Evolutionary conservation across 768 basidiomycete species (phyloP).

Genomic region (Cyathus striatus): DNA sequence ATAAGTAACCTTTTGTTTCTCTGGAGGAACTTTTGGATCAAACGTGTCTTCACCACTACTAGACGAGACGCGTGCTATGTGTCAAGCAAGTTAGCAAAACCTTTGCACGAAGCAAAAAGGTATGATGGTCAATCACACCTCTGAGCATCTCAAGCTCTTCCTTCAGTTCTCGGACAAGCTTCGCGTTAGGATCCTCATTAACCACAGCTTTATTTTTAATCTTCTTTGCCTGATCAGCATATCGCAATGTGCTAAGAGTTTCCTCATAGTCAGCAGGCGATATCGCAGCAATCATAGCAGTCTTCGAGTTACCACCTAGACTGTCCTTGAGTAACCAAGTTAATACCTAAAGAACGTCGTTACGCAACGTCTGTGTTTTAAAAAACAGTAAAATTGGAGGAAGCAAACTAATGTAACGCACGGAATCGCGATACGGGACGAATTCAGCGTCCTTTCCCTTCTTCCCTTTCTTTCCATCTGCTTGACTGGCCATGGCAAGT

Average conservation of each 20-base stretch:
- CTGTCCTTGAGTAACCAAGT: constrained; percentile 99
- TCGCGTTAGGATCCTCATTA: constrained; percentile 99
- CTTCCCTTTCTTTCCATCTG: constrained; percentile 76
- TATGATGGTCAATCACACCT: constrained; percentile 43
- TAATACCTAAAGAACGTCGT: constrained; percentile 56
- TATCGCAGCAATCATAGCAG: constrained; percentile 99
- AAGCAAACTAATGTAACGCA: no score
- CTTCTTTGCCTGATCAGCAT: constrained; percentile 99
- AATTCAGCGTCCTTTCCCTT: constrained; percentile 90
- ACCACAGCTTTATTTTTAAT: constrained; percentile 99
- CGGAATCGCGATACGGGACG: constrained; percentile 96
- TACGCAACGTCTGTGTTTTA: no score
- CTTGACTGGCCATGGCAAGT: constrained; percentile 68
- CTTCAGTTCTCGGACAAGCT: constrained; percentile 96
- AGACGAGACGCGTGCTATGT: constrained; percentile 69
- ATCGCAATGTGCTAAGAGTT: constrained; percentile 92
- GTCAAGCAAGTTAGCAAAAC: neutral
- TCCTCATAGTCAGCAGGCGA: constrained; percentile 99
- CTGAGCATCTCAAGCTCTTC: constrained; percentile 94
- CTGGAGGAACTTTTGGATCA: constrained; percentile 86
- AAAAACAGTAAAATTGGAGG: constrained; percentile 6
- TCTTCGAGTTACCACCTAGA: constrained; percentile 95
- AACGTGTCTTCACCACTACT: constrained; percentile 68
- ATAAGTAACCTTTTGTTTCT: constrained; percentile 94
- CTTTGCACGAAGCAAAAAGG: constrained; percentile 3